Evolutionary conservation across 805 yeast species (phyloP).

Genomic region (Candida fluviatilis): DNA sequence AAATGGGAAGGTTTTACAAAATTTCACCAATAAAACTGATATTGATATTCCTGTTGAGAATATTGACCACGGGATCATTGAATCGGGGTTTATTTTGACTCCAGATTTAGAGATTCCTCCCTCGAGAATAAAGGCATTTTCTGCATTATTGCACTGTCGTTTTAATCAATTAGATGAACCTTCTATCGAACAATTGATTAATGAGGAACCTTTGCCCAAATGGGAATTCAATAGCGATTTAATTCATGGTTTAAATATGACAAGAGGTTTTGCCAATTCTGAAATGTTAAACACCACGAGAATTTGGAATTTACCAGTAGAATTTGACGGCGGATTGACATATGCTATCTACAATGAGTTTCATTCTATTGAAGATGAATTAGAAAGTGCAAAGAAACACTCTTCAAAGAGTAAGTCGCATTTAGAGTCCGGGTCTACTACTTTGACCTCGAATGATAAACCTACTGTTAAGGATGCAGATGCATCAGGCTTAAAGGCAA

Average conservation of each 20-base stretch:
- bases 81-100: conserved; percentile 1
- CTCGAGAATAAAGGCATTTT: conserved; percentile 1
- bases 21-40: background rate
- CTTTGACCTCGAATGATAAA: background rate
- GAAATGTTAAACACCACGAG: conserved; percentile 1
- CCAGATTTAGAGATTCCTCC: background rate
- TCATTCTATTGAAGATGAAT: conserved; percentile 2
- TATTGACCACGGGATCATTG: conserved; percentile 4
- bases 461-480: background rate
- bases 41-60: background rate
- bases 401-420: background rate
- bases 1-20: background rate
- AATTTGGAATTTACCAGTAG: conserved; percentile 3
- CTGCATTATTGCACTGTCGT: conserved; percentile 4
- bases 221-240: background rate
- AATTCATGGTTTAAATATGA: background rate
- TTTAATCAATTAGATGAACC: conserved; percentile 2
- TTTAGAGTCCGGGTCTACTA: background rate
- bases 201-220: background rate
- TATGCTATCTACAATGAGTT: conserved; percentile 4
- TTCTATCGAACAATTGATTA: conserved; percentile 1
- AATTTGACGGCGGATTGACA: conserved; percentile 2
- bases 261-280: background rate
- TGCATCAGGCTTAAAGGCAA: background rate
- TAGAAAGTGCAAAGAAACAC: background rate